Evolutionary conservation across 2,329 filamentous ascomycete species (phyloP).

Genomic region (Sclerotinia sclerotiorum): DNA sequence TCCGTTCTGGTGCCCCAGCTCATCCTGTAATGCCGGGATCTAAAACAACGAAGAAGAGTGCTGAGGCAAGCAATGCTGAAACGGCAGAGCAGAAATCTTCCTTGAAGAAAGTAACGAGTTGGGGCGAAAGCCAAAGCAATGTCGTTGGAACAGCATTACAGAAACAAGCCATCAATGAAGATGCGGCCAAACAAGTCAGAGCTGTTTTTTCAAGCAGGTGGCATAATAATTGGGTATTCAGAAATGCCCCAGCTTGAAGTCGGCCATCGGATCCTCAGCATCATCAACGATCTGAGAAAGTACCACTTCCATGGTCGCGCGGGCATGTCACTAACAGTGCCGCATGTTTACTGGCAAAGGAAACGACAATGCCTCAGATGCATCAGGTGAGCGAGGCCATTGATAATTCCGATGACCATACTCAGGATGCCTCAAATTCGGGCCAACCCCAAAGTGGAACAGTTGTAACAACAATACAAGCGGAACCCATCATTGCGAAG

Average conservation of each 20-base stretch:
- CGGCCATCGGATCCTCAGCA: neutral
- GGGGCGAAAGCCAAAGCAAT: neutral
- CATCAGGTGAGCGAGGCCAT: neutral
- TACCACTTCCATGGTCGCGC: neutral
- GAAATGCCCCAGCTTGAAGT: neutral
- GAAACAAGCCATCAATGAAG: neutral
- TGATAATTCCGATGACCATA: neutral
- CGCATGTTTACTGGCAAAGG: neutral
- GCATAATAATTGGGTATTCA: neutral
- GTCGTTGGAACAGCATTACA: neutral
- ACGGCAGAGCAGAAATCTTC: neutral
- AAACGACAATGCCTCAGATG: neutral
- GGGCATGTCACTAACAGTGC: neutral
- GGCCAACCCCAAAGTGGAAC: neutral
- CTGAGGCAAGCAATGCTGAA: neutral
- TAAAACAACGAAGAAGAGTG: no score
- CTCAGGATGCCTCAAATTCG: neutral
- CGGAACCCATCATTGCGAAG: neutral
- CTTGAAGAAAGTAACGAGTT: neutral
- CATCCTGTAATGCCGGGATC: neutral
- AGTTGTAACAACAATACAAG: neutral
- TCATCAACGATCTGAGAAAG: neutral
- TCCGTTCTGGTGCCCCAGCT: neutral
- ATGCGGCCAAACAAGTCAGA: neutral
- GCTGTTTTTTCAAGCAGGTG: neutral